Percentiles rank a stretch among this genome's conserved stretches.
Evolutionary conservation across 164 flowering plant genomes (phyloP).

Genomic region (Nymphaea thermarum): DNA sequence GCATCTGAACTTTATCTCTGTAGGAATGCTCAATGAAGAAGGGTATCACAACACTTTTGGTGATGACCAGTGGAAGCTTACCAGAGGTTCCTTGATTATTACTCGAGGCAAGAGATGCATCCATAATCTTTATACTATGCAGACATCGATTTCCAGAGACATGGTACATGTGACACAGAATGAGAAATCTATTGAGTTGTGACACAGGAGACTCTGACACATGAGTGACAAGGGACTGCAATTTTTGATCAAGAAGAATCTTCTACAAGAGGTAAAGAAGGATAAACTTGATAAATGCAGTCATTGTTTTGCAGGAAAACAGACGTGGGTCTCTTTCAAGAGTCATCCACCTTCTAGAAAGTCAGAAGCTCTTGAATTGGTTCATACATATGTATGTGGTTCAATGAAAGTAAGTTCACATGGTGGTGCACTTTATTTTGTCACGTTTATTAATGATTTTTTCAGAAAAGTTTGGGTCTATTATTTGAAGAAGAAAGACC

Average conservation of each 20-base stretch:
- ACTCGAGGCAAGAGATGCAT: background rate
- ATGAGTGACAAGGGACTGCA: background rate
- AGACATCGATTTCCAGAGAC: background rate
- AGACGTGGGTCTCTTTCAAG: slow-evolving; percentile 1
- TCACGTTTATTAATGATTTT: slow-evolving; percentile 2
- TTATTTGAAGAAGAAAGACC: background rate
- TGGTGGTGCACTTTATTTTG: background rate
- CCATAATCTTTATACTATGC: background rate
- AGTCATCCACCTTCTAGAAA: background rate
- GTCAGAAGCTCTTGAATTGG: background rate
- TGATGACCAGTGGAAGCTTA: background rate
- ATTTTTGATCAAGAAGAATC: background rate
- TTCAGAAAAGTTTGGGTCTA: slow-evolving; percentile 3
- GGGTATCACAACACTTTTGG: background rate
- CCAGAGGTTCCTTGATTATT: background rate
- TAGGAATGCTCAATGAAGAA: background rate
- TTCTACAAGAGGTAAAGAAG: background rate
- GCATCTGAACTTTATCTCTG: background rate
- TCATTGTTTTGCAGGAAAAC: slow-evolving; percentile 46
- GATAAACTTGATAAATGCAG: background rate
- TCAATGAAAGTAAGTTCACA: background rate
- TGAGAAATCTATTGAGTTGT: background rate
- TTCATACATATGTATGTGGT: background rate
- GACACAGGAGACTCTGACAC: background rate
- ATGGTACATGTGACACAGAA: background rate